Percentiles rank a stretch among this genome's conserved stretches.
phyloP scores from a whole-genome alignment of 164 flowering plant species.

The Dillenia turbinata region DNA sequence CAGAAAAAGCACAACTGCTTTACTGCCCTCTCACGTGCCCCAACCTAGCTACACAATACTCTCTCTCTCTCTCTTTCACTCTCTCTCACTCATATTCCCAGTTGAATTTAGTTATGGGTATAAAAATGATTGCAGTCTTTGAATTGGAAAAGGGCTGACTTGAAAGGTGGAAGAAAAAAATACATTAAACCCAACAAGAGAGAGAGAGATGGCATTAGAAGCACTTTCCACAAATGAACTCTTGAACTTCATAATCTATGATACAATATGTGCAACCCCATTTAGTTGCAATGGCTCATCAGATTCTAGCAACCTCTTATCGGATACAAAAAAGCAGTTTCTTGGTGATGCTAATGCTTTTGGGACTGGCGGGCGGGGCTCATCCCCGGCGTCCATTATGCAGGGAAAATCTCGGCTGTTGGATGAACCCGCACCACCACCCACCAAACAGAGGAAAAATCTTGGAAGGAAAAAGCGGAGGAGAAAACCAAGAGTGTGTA shows the following conservation, averaged over 20 bases:
- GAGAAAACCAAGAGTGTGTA: conserved; percentile 54
- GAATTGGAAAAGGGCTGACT: not conserved
- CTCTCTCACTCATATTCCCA: conserved; percentile 2
- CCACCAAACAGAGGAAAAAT: conserved; percentile 7
- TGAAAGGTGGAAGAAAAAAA: not conserved
- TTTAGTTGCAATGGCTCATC: conserved; percentile 10
- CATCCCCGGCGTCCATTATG: conserved; percentile 5
- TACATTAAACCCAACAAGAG: not conserved
- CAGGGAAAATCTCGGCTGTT: not conserved
- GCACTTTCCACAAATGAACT: conserved; percentile 52
- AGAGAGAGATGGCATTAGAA: conserved; percentile 47
- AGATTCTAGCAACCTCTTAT: conserved; percentile 2
- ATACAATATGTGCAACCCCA: conserved; percentile 39
- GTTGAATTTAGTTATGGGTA: conserved; percentile 10
- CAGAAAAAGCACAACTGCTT: conserved; percentile 18
- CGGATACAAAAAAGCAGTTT: conserved; percentile 1
- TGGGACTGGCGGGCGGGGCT: not conserved
- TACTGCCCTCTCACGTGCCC: conserved; percentile 40
- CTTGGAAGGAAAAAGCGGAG: conserved; percentile 50
- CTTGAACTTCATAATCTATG: conserved; percentile 51
- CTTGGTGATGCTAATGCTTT: too few relatives aligned
- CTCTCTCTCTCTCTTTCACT: not conserved
- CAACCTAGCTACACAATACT: not conserved
- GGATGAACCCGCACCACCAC: not conserved
- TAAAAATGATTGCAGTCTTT: conserved; percentile 6